Evolutionary conservation across 306 rosid genomes (phyloP).

Genomic region (Sphenostylis stenocarpa): DNA sequence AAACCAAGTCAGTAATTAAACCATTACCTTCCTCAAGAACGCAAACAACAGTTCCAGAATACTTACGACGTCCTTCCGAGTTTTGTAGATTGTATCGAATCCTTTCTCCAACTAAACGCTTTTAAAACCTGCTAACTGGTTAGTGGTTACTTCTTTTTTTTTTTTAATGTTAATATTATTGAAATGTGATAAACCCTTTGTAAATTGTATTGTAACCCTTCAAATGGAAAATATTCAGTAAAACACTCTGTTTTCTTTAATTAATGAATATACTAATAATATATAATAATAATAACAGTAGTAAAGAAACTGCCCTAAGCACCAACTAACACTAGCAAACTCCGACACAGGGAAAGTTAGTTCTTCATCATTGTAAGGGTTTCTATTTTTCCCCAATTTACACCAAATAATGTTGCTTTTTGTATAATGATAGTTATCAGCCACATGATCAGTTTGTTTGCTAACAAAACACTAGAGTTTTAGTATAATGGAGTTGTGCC

Average conservation of each 20-base stretch:
- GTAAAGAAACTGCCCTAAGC: background rate
- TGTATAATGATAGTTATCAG: background rate
- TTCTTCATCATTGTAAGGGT: background rate
- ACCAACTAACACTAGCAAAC: background rate
- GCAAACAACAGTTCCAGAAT: too few species aligned
- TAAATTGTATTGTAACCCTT: too few species aligned
- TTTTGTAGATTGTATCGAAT: too few species aligned
- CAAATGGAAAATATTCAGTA: background rate
- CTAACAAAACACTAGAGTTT: background rate
- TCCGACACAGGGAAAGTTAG: conserved; percentile 14
- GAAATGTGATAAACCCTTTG: too few species aligned
- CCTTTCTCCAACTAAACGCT: too few species aligned
- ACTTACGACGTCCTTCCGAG: too few species aligned
- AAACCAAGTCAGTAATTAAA: too few species aligned
- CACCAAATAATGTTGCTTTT: background rate
- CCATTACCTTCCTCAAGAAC: too few species aligned
- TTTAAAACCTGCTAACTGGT: too few species aligned
- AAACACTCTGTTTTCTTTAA: background rate
- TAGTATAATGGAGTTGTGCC: background rate
- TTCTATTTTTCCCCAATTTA: background rate
- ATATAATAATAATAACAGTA: background rate
- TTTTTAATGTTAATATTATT: too few species aligned
- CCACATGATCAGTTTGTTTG: background rate
- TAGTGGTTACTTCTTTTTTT: too few species aligned
- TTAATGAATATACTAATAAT: too few species aligned